Percentiles rank a stretch among this genome's conserved stretches.
Evolutionary conservation across 768 basidiomycete genomes (phyloP).

Genomic region (Hemileccinum rubropunctum): DNA sequence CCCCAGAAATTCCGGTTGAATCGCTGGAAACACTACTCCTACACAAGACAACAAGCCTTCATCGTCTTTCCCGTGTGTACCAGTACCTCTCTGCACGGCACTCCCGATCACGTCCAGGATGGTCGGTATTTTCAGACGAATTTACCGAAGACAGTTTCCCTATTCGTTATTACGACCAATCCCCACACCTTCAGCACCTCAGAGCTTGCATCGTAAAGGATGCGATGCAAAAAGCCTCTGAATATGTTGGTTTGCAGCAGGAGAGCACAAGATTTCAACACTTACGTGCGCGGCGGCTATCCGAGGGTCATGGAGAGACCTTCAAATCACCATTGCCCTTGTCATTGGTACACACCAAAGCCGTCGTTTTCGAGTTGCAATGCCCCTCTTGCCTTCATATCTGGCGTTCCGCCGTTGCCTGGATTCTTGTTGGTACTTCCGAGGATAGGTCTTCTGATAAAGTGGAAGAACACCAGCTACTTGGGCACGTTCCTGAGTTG

Average conservation of each 20-base stretch:
- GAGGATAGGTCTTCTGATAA: no score
- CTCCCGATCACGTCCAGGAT: conserved; percentile 1
- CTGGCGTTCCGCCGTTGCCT: conserved; percentile 30
- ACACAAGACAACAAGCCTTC: not conserved
- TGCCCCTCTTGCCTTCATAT: conserved; percentile 6
- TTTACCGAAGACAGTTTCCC: conserved; percentile 26
- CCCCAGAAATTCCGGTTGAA: not conserved
- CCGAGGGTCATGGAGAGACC: no score
- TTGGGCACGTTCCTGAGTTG: conserved; percentile 26
- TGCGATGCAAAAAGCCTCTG: conserved; percentile 13
- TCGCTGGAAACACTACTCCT: not conserved
- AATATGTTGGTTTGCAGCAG: conserved; percentile 8
- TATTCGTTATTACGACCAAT: conserved; percentile 32
- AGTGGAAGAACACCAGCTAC: not conserved
- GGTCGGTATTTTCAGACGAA: not conserved
- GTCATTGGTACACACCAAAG: conserved; percentile 25
- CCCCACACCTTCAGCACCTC: conserved; percentile 23
- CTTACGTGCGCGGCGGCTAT: no score
- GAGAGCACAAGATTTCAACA: not conserved
- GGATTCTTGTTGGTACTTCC: conserved; percentile 6
- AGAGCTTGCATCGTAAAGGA: conserved; percentile 26
- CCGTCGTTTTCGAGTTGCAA: conserved; percentile 32
- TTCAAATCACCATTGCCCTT: conserved; percentile 40
- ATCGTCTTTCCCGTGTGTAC: not conserved
- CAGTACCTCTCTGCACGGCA: conserved; percentile 19